A percentile compares a stretch with the other conserved stretches of the same genome.
Conservation (phyloP, 176 grass and related monocot genomes). For the Thinopyrum elongatum region DNA sequence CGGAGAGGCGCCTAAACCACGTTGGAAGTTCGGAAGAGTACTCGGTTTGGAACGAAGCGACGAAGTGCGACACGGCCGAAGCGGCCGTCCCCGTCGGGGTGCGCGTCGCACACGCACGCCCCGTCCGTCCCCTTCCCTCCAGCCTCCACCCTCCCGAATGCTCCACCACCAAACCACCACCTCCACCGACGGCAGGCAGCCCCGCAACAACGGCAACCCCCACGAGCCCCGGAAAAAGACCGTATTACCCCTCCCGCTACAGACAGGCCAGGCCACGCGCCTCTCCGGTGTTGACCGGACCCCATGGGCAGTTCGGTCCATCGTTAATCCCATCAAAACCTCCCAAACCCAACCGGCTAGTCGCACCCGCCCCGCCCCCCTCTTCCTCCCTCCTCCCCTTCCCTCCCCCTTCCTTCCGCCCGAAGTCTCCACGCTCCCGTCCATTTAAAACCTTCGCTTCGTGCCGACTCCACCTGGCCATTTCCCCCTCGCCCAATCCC, state of each 20-base stretch:
- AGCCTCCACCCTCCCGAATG: conserved; percentile 22
- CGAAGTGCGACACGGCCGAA: conserved; percentile 17
- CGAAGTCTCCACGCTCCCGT: conserved; percentile 38
- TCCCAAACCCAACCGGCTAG: conserved; percentile 34
- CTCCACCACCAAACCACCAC: conserved; percentile 39
- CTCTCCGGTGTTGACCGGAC: rapidly evolving
- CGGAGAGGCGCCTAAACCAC: neutral
- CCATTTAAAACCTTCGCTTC: conserved; percentile 59
- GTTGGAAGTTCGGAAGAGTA: neutral
- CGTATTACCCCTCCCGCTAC: neutral
- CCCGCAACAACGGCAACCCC: conserved; percentile 17
- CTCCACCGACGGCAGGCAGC: conserved; percentile 42
- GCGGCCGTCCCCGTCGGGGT: neutral
- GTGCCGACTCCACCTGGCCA: conserved; percentile 39
- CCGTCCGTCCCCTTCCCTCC: neutral
- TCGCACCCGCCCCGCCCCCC: conserved; percentile 7
- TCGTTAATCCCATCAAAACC: neutral
- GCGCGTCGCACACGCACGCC: conserved; percentile 40
- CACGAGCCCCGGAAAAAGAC: conserved; percentile 18
- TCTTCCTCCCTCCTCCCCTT: neutral
- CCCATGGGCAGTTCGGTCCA: neutral
- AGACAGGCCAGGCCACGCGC: neutral
- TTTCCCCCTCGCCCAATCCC: neutral
- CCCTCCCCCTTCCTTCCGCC: conserved; percentile 12
- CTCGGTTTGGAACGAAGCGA: neutral